Conservation (phyloP, 2,329 filamentous ascomycete genomes). For the Falciphora oryzae region DNA sequence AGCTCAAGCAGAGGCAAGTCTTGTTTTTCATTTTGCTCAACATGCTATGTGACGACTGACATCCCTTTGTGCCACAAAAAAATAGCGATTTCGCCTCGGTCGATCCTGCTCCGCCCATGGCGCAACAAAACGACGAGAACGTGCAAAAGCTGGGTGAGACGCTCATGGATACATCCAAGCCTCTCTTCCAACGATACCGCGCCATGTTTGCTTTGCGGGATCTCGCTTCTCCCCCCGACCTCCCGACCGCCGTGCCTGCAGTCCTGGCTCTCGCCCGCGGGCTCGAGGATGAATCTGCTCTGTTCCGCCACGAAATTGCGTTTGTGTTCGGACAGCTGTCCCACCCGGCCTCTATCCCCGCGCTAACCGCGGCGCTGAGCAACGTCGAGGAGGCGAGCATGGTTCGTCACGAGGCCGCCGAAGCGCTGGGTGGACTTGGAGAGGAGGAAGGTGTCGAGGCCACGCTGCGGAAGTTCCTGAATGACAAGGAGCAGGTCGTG, state of each 20-base stretch:
- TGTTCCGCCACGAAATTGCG: conserved; percentile 96
- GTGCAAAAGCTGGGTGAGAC: conserved; percentile 70
- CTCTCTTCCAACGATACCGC: conserved; percentile 88
- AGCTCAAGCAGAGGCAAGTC: conserved; percentile 70
- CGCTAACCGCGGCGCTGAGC: conserved; percentile 71
- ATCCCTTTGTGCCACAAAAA: conserved; percentile 23
- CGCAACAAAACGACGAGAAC: conserved; percentile 52
- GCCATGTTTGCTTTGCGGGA: conserved; percentile 98
- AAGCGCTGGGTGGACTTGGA: conserved; percentile 89
- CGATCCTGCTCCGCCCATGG: conserved; percentile 86
- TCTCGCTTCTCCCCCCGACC: conserved; percentile 85
- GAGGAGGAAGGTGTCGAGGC: conserved; percentile 92
- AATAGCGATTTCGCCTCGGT: conserved; percentile 88
- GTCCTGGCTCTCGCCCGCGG: conserved; percentile 81
- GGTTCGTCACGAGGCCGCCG: conserved; percentile 96
- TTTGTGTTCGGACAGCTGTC: conserved; percentile 97
- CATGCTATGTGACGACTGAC: conserved; percentile 13
- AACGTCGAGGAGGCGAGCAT: conserved; percentile 82
- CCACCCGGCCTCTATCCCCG: conserved; percentile 94
- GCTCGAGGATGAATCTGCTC: conserved; percentile 76
- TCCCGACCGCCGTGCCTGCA: conserved; percentile 83
- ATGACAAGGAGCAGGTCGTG: conserved; percentile 90
- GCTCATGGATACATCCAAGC: conserved; percentile 70
- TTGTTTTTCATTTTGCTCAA: background rate
- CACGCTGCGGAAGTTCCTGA: conserved; percentile 71